Conservation (phyloP, 345 rosid genomes). For the Bruguiera parviflora region DNA sequence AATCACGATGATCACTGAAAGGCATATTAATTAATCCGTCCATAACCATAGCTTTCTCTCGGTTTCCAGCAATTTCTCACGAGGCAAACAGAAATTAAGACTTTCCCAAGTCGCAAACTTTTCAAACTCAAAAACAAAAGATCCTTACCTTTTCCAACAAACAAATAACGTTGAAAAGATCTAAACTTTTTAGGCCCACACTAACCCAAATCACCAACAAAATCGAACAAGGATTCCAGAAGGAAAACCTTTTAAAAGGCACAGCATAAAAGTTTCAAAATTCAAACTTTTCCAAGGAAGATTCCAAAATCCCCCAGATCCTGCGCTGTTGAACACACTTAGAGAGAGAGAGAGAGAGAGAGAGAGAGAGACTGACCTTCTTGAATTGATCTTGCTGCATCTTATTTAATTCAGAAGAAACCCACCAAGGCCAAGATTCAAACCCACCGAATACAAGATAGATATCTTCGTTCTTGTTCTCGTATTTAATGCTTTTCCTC, state of each 20-base stretch:
- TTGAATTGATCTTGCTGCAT: constrained; percentile 44
- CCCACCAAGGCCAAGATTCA: background rate
- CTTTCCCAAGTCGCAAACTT: background rate
- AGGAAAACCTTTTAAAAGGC: background rate
- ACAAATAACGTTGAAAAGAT: background rate
- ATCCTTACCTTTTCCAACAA: background rate
- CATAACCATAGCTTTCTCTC: background rate
- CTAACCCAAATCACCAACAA: background rate
- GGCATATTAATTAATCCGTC: background rate
- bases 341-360: background rate
- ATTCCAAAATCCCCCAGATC: constrained; percentile 3
- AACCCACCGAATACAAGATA: background rate
- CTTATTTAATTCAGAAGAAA: constrained; percentile 15
- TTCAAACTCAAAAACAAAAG: background rate
- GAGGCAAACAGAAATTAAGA: background rate
- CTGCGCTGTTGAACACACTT: background rate
- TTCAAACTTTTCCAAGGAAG: background rate
- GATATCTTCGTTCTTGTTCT: background rate
- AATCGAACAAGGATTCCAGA: background rate
- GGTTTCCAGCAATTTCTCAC: background rate
- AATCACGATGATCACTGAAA: background rate
- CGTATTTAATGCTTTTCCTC: background rate
- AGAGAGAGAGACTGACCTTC: constrained; percentile 28
- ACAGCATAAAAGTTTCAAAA: background rate
- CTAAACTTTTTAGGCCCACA: no score